Conservation (phyloP, 208 protist genomes). For the Acanthamoeba polyphaga region DNA sequence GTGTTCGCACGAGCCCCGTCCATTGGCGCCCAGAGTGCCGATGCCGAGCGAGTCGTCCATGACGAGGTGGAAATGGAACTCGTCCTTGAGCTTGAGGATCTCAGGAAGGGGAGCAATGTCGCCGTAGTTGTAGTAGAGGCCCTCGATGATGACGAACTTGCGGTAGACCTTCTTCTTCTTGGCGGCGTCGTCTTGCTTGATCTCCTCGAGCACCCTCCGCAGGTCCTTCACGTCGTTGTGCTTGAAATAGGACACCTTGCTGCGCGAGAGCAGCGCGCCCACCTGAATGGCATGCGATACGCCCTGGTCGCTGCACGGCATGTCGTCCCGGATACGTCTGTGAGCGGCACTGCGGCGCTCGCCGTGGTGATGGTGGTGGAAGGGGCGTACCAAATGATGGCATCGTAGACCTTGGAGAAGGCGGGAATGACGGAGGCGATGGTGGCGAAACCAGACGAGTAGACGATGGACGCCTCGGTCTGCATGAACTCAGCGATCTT, state of each 20-base stretch:
- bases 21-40: conserved; percentile 95
- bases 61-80: conserved; percentile 96
- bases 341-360: background rate
- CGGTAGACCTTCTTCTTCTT: conserved; percentile 89
- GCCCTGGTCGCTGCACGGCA: conserved; percentile 89
- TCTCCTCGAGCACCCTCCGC: conserved; percentile 91
- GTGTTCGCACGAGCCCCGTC: conserved; percentile 96
- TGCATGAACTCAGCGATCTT: conserved; percentile 93
- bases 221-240: conserved; percentile 97
- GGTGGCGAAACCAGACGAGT: conserved; percentile 96
- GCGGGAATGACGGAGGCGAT: conserved; percentile 96
- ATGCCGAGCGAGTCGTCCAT: conserved; percentile 97
- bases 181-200: conserved; percentile 80
- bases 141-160: conserved; percentile 96
- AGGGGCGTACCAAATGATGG: conserved; percentile 91
- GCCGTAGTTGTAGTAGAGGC: conserved; percentile 95
- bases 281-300: conserved; percentile 92
- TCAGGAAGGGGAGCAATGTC: conserved; percentile 91
- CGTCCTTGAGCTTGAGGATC: conserved; percentile 95
- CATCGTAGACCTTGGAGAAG: conserved; percentile 94
- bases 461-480: conserved; percentile 94
- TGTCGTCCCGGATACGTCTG: background rate
- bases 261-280: conserved; percentile 94
- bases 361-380: background rate
- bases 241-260: conserved; percentile 92